These are phyloP conservation scores for Starmerella asiatica DNA, from an alignment of 805 yeast species.

Conservation along the genomic window DNA sequence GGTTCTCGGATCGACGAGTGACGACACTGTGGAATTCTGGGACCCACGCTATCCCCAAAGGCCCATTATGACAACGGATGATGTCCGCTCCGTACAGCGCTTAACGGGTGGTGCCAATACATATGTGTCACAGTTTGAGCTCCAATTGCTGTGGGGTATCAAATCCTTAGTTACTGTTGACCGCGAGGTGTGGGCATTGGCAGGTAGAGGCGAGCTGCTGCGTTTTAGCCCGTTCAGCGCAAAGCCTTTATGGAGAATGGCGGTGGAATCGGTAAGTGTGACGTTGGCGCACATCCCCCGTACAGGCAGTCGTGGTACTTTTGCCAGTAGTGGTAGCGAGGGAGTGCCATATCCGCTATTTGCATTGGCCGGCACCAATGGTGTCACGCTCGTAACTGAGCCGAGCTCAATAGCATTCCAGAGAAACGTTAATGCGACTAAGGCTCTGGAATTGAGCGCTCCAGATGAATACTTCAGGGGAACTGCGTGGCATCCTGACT, in stretches of 20 bases:
- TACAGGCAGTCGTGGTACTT: too few relatives aligned
- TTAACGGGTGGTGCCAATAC: conserved; percentile 1
- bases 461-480: background rate
- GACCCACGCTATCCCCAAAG: conserved; percentile 19
- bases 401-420: conserved; percentile 4
- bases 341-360: conserved; percentile 10
- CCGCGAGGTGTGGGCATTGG: conserved; percentile 19
- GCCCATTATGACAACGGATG: conserved; percentile 5
- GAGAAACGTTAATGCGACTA: conserved; percentile 1
- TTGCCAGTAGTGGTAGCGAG: too few relatives aligned
- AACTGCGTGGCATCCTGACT: conserved; percentile 11
- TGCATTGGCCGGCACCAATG: conserved; percentile 16
- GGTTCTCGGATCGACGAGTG: conserved; percentile 17
- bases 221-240: background rate
- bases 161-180: background rate
- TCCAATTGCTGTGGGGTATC: too few relatives aligned
- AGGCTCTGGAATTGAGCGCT: background rate
- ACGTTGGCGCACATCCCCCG: conserved; percentile 4
- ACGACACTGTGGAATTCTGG: conserved; percentile 21
- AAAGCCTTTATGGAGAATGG: conserved; percentile 4
- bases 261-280: background rate
- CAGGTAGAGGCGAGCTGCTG: conserved; percentile 13
- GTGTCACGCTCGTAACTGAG: conserved; percentile 13
- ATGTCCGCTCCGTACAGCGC: too few relatives aligned
- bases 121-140: too few relatives aligned